Evolutionary conservation across 2,329 filamentous ascomycete genomes (phyloP).

Genomic region (Colletotrichum orchidophilum): DNA sequence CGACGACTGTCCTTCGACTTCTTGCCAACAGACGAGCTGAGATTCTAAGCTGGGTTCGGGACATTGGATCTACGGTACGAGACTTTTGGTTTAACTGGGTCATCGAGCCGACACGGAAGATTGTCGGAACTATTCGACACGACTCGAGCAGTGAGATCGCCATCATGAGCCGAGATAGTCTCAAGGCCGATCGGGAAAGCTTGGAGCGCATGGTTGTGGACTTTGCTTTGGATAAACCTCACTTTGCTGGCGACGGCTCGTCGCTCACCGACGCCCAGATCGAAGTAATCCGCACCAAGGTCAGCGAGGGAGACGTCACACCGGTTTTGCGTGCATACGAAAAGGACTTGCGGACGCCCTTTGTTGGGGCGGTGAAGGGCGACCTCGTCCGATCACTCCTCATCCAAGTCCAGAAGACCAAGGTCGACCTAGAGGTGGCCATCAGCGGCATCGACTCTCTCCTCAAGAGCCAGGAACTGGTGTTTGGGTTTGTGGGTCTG

Average conservation of each 20-base stretch:
- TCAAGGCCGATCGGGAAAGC: conserved; percentile 89
- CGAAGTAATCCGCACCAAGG: conserved; percentile 77
- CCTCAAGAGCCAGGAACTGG: conserved; percentile 93
- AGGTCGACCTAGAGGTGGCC: conserved; percentile 96
- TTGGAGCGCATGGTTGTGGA: conserved; percentile 98
- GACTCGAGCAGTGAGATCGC: conserved; percentile 93
- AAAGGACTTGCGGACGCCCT: conserved; percentile 82
- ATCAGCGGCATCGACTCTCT: conserved; percentile 95
- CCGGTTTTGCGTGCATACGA: conserved; percentile 93
- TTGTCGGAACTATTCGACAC: conserved; percentile 92
- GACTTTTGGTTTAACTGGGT: conserved; percentile 99
- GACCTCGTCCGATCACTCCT: conserved; percentile 90
- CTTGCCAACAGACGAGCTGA: conserved; percentile 79
- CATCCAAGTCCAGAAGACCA: conserved; percentile 98
- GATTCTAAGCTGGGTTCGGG: conserved; percentile 80
- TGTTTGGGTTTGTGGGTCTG: conserved; percentile 96
- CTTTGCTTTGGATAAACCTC: conserved; percentile 86
- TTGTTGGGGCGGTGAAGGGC: conserved; percentile 83
- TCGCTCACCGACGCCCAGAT: conserved; percentile 75
- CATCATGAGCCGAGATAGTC: conserved; percentile 92
- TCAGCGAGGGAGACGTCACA: conserved; percentile 91
- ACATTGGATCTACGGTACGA: conserved; percentile 79
- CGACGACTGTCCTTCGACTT: conserved; percentile 85
- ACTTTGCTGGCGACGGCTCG: conserved; percentile 57
- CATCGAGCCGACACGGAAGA: conserved; percentile 81